Percentiles rank a stretch among this genome's conserved stretches.
phyloP scores from a whole-genome alignment of 306 rosid genomes.

The Mimosa pudica region DNA sequence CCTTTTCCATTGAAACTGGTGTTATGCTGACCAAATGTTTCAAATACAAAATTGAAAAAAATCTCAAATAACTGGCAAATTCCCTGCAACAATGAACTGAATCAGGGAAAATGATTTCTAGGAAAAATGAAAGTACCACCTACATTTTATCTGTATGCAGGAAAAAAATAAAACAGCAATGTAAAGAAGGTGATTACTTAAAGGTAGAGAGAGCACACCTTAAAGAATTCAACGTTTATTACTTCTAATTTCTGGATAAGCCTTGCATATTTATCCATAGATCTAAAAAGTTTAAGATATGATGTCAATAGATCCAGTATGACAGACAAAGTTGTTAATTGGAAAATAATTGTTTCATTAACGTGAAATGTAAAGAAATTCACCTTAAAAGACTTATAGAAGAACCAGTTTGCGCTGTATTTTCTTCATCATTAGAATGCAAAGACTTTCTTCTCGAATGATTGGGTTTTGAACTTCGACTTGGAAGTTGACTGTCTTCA shows the following conservation, averaged over 20 bases:
- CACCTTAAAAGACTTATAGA: conserved; percentile 89
- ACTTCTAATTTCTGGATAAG: conserved; percentile 93
- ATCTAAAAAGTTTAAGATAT: conserved; percentile 60
- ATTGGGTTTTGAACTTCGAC: conserved; percentile 71
- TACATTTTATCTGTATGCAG: conserved; percentile 31
- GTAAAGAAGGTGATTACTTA: conserved; percentile 25
- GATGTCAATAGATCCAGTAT: conserved; percentile 42
- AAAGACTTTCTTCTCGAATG: conserved; percentile 50
- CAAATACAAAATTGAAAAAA: conserved; percentile 74
- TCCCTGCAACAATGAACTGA: conserved; percentile 79
- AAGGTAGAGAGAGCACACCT: conserved; percentile 54
- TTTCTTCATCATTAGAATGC: conserved; percentile 62
- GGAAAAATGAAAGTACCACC: conserved; percentile 33
- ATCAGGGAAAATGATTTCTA: conserved; percentile 60
- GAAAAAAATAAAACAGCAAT: conserved; percentile 16
- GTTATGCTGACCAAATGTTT: conserved; percentile 84
- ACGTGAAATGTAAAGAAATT: conserved; percentile 38
- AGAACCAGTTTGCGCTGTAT: conserved; percentile 84
- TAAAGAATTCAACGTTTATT: conserved; percentile 84
- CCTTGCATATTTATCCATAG: conserved; percentile 98
- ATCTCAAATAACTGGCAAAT: conserved; percentile 90
- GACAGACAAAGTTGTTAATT: conserved; percentile 13
- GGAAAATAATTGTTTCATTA: conserved; percentile 6
- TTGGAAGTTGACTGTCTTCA: conserved; percentile 99
- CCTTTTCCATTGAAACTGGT: conserved; percentile 70